These are phyloP conservation scores for Exophiala spinifera DNA, from an alignment of 2,329 filamentous ascomycete genomes.

Conservation along the genomic window DNA sequence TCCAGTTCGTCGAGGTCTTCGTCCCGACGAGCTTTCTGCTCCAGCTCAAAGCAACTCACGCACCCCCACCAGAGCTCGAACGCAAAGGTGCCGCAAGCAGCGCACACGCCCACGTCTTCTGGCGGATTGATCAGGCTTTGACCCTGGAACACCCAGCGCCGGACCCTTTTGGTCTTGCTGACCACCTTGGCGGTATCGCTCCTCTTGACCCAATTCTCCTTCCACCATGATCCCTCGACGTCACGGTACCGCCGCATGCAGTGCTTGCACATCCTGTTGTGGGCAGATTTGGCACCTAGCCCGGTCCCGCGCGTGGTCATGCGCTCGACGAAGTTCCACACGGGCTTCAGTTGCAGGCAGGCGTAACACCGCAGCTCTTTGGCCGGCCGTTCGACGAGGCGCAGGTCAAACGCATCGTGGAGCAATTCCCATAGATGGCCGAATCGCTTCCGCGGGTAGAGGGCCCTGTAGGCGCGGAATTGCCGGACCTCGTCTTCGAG, in stretches of 20 bases:
- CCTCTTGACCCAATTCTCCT: conserved; percentile 24
- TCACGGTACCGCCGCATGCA: conserved; percentile 24
- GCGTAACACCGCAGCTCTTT: conserved; percentile 22
- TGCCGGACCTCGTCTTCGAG: conserved; percentile 11
- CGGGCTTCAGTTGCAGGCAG: conserved; percentile 22
- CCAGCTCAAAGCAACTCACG: conserved; percentile 20
- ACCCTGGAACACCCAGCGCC: conserved; percentile 15
- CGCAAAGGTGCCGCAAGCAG: conserved; percentile 13
- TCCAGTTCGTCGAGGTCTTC: conserved; percentile 7
- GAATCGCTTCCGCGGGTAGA: conserved; percentile 11
- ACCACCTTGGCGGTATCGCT: conserved; percentile 13
- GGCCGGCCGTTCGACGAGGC: conserved; percentile 18
- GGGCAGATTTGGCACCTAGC: conserved; percentile 17
- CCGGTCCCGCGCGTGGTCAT: conserved; percentile 25
- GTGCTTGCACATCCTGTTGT: conserved; percentile 22
- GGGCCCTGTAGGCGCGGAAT: conserved; percentile 11
- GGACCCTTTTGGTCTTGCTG: conserved; percentile 6
- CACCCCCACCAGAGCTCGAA: conserved; percentile 26
- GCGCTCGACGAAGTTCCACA: conserved; percentile 23
- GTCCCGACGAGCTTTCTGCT: conserved; percentile 16
- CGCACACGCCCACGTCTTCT: conserved; percentile 22
- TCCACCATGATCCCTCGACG: conserved; percentile 23
- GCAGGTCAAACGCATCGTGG: conserved; percentile 15
- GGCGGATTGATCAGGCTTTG: conserved; percentile 19
- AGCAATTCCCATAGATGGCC: conserved; percentile 19